Evolutionary conservation across 2,329 filamentous ascomycete genomes (phyloP), one percentile per base, ranked within the genome.

Genomic region (Epichloe sylvatica): DNA sequence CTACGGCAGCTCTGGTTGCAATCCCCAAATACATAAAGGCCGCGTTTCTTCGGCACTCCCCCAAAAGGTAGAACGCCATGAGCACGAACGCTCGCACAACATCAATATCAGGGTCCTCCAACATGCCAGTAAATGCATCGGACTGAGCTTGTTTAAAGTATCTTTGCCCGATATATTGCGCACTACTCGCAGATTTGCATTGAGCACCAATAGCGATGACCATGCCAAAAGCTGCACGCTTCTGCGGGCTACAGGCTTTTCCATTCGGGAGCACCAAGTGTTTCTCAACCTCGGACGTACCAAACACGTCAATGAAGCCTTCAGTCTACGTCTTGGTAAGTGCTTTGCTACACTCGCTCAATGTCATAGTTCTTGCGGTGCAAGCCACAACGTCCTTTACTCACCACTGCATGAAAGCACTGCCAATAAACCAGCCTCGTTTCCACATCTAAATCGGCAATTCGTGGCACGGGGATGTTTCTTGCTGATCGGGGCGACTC

Each of bases 1-100:
- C 75, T 2, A 74, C 72, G 0, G 78, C 77, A 0, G 77, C 74
- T 49, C 75, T 71, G 0, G 74, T 68, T 1, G 78, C 78, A 9
- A 81, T 72, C 0, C 78, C 77, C 2, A 82, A 60, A 49, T 81
- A 82, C 74, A 82, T 79, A 48, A 79, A 82, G 0, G 78, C 77
- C 0, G 78, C 70, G 50, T 80, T 80, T 8, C 77, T 67, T 34
- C 75, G 74, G 49, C 77, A 80, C 5, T 74, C 75, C 75, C 76
- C 76, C 3, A 78, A 67, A 69, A 79, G 75, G 54, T 78, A 80
- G 53, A 78, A 78, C 0, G 76, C 70, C 71, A 80, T 75, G 15
- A 79, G 64, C 0, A 78, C 59, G 52, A 78, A 80, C 0, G 67
- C 63, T 15, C 73, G 64, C 4, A 77, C 70, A 56, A 78, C 65